Conservation (phyloP, 2,329 filamentous ascomycete genomes). For the Diaporthe citriasiana region DNA sequence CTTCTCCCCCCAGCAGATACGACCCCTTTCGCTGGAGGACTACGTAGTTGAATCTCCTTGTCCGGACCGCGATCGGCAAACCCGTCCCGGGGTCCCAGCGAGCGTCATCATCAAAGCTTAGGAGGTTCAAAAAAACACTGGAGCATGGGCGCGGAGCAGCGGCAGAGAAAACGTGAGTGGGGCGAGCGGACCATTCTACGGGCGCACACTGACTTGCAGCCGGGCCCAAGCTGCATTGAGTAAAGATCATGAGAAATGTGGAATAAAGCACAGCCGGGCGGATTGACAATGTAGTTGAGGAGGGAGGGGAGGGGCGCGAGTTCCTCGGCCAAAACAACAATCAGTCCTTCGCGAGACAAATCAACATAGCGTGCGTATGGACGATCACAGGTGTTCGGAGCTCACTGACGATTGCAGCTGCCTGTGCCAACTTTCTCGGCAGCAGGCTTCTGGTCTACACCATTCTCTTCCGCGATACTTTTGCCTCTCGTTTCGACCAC, state of each 20-base stretch:
- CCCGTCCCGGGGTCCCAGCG: conserved; percentile 7
- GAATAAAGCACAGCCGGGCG: conserved; percentile 3
- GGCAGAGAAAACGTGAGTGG: conserved; percentile 10
- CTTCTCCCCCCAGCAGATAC: background rate
- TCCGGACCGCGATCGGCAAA: conserved; percentile 37
- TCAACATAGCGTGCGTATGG: background rate
- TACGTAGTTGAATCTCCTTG: background rate
- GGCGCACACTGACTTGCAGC: conserved; percentile 1
- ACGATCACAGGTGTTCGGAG: background rate
- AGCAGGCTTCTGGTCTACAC: background rate
- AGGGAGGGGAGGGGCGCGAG: too few relatives aligned
- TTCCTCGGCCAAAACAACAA: background rate
- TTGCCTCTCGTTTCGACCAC: conserved; percentile 12
- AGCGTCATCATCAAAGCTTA: conserved; percentile 27
- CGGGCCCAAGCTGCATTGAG: conserved; percentile 14
- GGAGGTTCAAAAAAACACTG: background rate
- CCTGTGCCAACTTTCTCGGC: background rate
- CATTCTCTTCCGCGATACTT: conserved; percentile 13
- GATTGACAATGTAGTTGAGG: background rate
- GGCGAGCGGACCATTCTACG: conserved; percentile 13
- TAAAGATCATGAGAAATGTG: conserved; percentile 20
- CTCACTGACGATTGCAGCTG: background rate
- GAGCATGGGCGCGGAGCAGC: conserved; percentile 29
- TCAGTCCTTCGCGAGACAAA: background rate
- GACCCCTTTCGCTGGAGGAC: background rate